Evolutionary conservation across 306 rosid species (phyloP).

Genomic region (Cucurbita argyrosperma): DNA sequence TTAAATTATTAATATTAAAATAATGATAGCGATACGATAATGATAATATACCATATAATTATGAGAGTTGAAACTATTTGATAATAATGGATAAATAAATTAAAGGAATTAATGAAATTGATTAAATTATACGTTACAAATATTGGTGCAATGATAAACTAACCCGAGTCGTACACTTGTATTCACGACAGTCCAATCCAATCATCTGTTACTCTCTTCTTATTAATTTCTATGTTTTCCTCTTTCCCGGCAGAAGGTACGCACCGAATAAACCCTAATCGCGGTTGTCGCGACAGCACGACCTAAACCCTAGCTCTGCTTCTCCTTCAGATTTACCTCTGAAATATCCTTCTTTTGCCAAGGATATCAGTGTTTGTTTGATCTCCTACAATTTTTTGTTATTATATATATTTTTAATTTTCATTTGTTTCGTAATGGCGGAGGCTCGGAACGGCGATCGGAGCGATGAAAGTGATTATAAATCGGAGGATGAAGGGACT

Average conservation of each 20-base stretch:
- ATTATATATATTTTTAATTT: background rate
- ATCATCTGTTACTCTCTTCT: background rate
- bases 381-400: background rate
- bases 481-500: slow-evolving; percentile 29
- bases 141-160: background rate
- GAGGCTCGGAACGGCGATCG: slow-evolving; percentile 20
- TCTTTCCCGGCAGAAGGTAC: background rate
- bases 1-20: background rate
- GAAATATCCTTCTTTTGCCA: background rate
- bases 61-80: background rate
- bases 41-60: background rate
- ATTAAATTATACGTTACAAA: background rate
- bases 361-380: background rate
- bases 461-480: slow-evolving; percentile 14
- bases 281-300: background rate
- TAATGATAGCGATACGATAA: background rate
- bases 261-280: slow-evolving; percentile 7
- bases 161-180: background rate
- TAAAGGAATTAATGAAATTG: background rate
- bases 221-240: background rate
- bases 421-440: slow-evolving; percentile 12
- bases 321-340: background rate
- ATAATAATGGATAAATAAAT: background rate
- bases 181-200: background rate
- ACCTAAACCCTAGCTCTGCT: background rate